These are phyloP conservation scores for Diaporthe helianthi DNA, from an alignment of 2,329 filamentous ascomycete species.

Conservation along the genomic window DNA sequence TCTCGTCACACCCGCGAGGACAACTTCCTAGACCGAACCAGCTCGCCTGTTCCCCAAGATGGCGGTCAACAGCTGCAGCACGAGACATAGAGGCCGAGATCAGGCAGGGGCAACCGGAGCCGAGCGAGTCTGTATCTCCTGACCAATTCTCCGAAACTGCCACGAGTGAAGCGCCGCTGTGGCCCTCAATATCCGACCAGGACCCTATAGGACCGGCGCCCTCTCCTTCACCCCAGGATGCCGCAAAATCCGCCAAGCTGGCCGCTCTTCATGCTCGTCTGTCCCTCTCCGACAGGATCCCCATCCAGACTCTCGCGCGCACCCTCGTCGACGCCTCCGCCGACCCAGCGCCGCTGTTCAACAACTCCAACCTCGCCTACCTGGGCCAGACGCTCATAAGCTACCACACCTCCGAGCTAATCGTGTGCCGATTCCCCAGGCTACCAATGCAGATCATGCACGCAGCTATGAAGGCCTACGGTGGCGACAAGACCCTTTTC, in stretches of 20 bases:
- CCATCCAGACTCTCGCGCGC: constrained; percentile 84
- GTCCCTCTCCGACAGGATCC: constrained; percentile 79
- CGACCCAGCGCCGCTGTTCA: constrained; percentile 80
- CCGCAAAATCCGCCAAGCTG: constrained; percentile 82
- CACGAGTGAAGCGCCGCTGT: constrained; percentile 40
- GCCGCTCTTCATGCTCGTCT: constrained; percentile 91
- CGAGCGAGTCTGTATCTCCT: constrained; percentile 23
- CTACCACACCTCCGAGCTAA: constrained; percentile 88
- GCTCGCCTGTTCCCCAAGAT: constrained; percentile 39
- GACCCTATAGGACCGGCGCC: constrained; percentile 47
- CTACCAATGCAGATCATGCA: constrained; percentile 89
- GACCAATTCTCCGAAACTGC: constrained; percentile 40
- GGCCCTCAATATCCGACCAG: constrained; percentile 46
- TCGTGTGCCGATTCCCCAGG: constrained; percentile 88
- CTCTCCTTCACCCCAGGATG: constrained; percentile 73
- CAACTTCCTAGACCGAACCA: constrained; percentile 28
- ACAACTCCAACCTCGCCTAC: constrained; percentile 84
- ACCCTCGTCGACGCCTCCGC: constrained; percentile 86
- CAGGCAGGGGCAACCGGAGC: constrained; percentile 18
- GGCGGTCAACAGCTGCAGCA: constrained; percentile 44
- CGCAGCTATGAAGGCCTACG: constrained; percentile 83
- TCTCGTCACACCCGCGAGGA: constrained; percentile 34
- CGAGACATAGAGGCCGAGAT: constrained; percentile 29
- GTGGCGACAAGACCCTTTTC: constrained; percentile 76
- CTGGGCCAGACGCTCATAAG: constrained; percentile 84